Percentiles rank a stretch among this genome's conserved stretches.
Evolutionary conservation across 1,139 yeast genomes (phyloP).

Genomic region (Debaryomyces subglobosus): DNA sequence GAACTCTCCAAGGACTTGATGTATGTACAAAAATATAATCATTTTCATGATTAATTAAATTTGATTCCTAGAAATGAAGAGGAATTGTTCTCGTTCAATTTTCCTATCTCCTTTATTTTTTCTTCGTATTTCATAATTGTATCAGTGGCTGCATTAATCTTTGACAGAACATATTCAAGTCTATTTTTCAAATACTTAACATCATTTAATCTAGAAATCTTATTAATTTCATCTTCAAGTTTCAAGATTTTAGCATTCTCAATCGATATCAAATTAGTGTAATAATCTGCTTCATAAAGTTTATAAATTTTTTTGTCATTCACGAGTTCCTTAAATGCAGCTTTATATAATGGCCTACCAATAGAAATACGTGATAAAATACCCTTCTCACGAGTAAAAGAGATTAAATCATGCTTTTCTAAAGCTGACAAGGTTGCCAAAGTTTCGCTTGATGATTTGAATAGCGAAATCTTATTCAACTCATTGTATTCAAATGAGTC

Average conservation of each 20-base stretch:
- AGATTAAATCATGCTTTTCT: constrained; percentile 78
- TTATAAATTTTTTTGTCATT: constrained; percentile 59
- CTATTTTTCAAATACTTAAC: constrained; percentile 60
- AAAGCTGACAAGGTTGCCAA: constrained; percentile 60
- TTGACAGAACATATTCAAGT: constrained; percentile 63
- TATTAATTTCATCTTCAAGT: constrained; percentile 72
- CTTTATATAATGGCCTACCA: constrained; percentile 82
- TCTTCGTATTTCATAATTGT: constrained; percentile 49
- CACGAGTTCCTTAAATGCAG: constrained; percentile 74
- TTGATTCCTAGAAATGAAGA: constrained; percentile 16
- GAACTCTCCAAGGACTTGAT: background rate
- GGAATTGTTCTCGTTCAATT: constrained; percentile 9
- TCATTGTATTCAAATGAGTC: constrained; percentile 54
- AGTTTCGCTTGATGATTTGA: constrained; percentile 59
- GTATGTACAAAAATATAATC: background rate
- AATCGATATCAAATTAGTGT: constrained; percentile 53
- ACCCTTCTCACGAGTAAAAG: constrained; percentile 74
- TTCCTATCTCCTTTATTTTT: constrained; percentile 24
- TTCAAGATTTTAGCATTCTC: constrained; percentile 68
- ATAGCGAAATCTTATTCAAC: constrained; percentile 61
- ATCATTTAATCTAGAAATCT: constrained; percentile 52
- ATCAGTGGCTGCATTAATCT: constrained; percentile 59
- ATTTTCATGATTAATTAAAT: constrained; percentile 1
- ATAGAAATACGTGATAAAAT: constrained; percentile 66
- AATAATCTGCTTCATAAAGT: constrained; percentile 65